phyloP scores from a whole-genome alignment of 1,284 basidiomycete species.

The Rhodotorula sp. region DNA sequence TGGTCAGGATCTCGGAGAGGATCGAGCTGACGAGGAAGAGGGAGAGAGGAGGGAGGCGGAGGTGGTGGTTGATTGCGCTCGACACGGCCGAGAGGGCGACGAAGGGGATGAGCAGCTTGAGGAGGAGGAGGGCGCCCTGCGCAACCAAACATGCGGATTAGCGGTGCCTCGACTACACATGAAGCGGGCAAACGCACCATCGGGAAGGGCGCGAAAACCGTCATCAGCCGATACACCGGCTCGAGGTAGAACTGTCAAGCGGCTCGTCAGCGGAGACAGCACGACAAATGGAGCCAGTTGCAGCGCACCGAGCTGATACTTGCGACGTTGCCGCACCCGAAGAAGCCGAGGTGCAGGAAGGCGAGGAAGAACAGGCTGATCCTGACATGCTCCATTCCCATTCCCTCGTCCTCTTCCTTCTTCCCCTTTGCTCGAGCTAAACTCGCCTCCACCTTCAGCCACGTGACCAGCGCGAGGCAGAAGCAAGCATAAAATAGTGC shows the following conservation, averaged over 20 bases:
- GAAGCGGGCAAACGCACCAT: conserved; percentile 70
- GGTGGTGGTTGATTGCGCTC: conserved; percentile 64
- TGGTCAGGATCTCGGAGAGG: conserved; percentile 60
- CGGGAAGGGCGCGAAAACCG: conserved; percentile 80
- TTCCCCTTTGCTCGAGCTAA: conserved; percentile 45
- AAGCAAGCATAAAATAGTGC: conserved; percentile 75
- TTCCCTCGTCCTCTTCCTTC: not conserved
- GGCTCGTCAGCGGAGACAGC: too few relatives aligned
- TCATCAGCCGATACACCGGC: conserved; percentile 82
- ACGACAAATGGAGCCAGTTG: too few relatives aligned
- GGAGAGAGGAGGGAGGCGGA: conserved; percentile 70
- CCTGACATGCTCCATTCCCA: conserved; percentile 59
- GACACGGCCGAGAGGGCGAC: conserved; percentile 69
- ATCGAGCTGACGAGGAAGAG: conserved; percentile 71
- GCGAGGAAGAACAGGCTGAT: conserved; percentile 80
- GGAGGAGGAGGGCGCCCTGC: conserved; percentile 52
- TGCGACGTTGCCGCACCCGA: conserved; percentile 70
- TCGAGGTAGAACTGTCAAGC: conserved; percentile 73
- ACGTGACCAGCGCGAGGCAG: conserved; percentile 62
- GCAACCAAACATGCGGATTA: too few relatives aligned
- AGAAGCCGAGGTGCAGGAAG: conserved; percentile 83
- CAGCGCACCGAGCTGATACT: conserved; percentile 56
- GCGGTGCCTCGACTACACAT: too few relatives aligned
- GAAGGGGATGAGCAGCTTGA: conserved; percentile 79
- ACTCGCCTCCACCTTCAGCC: conserved; percentile 65